Conservation (phyloP, 306 rosid species). For the Prunus mira region DNA sequence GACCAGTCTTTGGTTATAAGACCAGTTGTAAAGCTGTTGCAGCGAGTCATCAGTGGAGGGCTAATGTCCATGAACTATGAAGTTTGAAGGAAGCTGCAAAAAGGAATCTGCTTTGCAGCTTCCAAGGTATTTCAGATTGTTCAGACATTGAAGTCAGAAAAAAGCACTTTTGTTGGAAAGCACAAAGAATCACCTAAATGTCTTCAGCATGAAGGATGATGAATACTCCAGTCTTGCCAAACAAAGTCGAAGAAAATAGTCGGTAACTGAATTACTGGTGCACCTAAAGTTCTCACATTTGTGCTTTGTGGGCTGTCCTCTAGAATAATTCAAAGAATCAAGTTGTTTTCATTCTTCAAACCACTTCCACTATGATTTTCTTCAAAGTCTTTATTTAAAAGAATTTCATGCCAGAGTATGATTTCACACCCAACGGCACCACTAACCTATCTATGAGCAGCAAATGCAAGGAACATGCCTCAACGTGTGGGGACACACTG, state of each 20-base stretch:
- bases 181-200: neutral
- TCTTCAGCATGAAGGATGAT: neutral
- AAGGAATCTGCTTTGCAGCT: neutral
- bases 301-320: too few species aligned
- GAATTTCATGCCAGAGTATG: neutral
- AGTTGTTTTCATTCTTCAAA: neutral
- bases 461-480: neutral
- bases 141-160: neutral
- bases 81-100: neutral
- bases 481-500: neutral
- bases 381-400: neutral
- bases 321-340: neutral
- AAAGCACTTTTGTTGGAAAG: neutral
- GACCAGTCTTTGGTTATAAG: neutral
- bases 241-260: neutral
- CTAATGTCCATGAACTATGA: neutral
- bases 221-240: neutral
- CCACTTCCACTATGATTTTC: neutral
- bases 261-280: neutral
- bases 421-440: neutral
- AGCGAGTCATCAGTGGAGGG: slow-evolving; percentile 8
- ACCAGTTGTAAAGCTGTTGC: neutral
- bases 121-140: neutral
- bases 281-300: neutral
- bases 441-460: neutral